These are phyloP conservation scores for Rhizoclosmatium globosum DNA, from an alignment of 192 early-diverging fungal genomes.

Conservation along the genomic window DNA sequence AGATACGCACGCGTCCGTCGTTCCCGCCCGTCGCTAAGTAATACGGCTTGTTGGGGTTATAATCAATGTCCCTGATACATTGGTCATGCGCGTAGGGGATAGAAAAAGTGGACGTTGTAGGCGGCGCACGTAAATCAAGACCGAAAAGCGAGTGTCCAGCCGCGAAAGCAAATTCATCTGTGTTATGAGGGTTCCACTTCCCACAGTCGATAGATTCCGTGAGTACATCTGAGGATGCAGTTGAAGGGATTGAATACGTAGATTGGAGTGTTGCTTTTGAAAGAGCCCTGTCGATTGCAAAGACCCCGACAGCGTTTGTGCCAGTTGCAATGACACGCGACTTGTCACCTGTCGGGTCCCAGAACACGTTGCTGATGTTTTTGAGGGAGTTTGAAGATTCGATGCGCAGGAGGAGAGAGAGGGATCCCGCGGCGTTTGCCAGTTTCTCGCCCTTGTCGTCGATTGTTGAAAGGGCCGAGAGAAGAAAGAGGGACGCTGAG, in stretches of 20 bases:
- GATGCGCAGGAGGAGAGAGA: slow-evolving; percentile 45
- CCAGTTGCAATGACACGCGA: slow-evolving; percentile 35
- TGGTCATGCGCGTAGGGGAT: slow-evolving; percentile 75
- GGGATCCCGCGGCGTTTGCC: slow-evolving; percentile 40
- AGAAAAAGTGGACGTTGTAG: slow-evolving; percentile 44
- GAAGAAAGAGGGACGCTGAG: slow-evolving; percentile 45
- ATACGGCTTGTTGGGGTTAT: slow-evolving; percentile 88
- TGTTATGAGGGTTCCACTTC: slow-evolving; percentile 72
- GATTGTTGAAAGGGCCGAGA: slow-evolving; percentile 36
- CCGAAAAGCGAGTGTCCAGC: slow-evolving; percentile 68
- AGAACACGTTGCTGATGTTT: slow-evolving; percentile 54
- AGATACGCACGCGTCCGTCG: slow-evolving; percentile 86
- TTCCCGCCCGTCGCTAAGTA: slow-evolving; percentile 86
- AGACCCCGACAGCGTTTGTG: slow-evolving; percentile 54
- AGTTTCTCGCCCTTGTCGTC: slow-evolving; percentile 37
- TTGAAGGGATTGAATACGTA: neutral
- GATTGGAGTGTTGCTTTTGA: slow-evolving; percentile 48
- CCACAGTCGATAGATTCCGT: slow-evolving; percentile 34
- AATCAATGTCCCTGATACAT: slow-evolving; percentile 78
- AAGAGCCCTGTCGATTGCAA: slow-evolving; percentile 52
- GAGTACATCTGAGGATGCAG: neutral
- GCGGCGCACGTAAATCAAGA: slow-evolving; percentile 73
- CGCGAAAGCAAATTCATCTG: slow-evolving; percentile 64
- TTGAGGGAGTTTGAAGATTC: slow-evolving; percentile 22
- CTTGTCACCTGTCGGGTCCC: slow-evolving; percentile 52